Percentiles rank a stretch among this genome's conserved stretches.
Evolutionary conservation across 164 flowering plant species (phyloP).

Genomic region (Aristolochia californica): DNA sequence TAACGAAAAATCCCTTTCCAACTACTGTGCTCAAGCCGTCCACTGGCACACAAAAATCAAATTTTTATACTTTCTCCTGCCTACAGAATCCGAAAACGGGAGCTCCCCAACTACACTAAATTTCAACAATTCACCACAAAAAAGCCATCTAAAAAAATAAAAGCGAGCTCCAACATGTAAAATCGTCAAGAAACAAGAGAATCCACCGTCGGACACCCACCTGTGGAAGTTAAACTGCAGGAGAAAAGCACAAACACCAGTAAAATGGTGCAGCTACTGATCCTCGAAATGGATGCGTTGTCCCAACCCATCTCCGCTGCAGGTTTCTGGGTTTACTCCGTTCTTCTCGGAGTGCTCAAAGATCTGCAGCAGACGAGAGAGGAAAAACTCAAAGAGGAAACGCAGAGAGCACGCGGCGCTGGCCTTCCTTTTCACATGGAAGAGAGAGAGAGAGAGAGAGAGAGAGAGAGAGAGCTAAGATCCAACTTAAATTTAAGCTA

Average conservation of each 20-base stretch:
- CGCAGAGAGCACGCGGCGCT: not conserved
- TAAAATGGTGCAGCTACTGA: constrained; percentile 11
- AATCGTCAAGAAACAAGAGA: not conserved
- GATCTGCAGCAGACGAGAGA: constrained; percentile 1
- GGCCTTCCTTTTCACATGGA: constrained; percentile 1
- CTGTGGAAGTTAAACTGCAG: constrained; percentile 18
- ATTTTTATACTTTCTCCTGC: not conserved
- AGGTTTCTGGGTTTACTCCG: not conserved
- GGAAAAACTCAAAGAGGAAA: no score
- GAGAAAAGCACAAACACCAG: constrained; percentile 14
- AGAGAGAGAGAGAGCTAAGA: no score
- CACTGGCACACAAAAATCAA: not conserved
- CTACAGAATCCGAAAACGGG: not conserved
- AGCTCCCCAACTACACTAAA: not conserved
- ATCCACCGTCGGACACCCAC: constrained; percentile 6
- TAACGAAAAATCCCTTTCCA: not conserved
- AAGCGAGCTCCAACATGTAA: not conserved
- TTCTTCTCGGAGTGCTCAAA: constrained; percentile 4
- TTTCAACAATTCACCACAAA: not conserved
- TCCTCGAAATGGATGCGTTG: constrained; percentile 6
- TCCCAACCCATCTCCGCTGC: constrained; percentile 3
- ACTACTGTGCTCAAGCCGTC: not conserved
- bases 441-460: no score
- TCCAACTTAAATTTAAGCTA: no score
- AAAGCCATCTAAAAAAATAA: not conserved